phyloP scores from a whole-genome alignment of 1,139 yeast species.

The Magnusiomyces clavatus region DNA sequence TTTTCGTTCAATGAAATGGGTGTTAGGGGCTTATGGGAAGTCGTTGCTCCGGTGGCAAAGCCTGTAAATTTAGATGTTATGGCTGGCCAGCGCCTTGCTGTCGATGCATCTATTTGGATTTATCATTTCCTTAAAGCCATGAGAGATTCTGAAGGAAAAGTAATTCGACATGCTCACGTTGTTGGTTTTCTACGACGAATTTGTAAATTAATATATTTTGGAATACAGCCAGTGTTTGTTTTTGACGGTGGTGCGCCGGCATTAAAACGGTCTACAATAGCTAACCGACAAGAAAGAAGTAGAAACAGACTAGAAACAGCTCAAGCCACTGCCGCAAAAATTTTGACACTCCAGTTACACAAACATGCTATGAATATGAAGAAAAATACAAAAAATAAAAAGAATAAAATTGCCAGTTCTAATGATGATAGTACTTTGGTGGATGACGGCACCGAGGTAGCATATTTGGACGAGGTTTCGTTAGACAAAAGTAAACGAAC shows the following conservation, averaged over 20 bases:
- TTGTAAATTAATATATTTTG: slow-evolving; percentile 82
- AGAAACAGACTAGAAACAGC: slow-evolving; percentile 70
- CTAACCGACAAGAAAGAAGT: slow-evolving; percentile 59
- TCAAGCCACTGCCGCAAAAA: slow-evolving; percentile 65
- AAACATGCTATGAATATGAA: slow-evolving; percentile 35
- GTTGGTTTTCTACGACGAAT: slow-evolving; percentile 92
- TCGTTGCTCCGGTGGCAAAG: slow-evolving; percentile 80
- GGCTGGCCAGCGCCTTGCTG: slow-evolving; percentile 68
- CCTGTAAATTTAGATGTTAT: slow-evolving; percentile 87
- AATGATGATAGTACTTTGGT: slow-evolving; percentile 17
- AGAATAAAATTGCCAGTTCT: slow-evolving; percentile 23
- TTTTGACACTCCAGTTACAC: slow-evolving; percentile 75
- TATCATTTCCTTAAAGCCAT: slow-evolving; percentile 95
- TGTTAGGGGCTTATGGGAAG: slow-evolving; percentile 91
- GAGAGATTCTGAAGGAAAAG: slow-evolving; percentile 76
- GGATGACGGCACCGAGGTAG: slow-evolving; percentile 14
- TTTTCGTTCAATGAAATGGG: slow-evolving; percentile 52
- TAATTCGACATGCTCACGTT: slow-evolving; percentile 72
- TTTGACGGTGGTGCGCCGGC: slow-evolving; percentile 97
- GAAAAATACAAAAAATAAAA: slow-evolving; percentile 19
- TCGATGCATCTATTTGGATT: slow-evolving; percentile 98
- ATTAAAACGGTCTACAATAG: slow-evolving; percentile 69
- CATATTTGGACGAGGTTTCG: slow-evolving; percentile 25
- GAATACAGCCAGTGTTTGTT: slow-evolving; percentile 87
- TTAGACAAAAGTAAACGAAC: slow-evolving; percentile 13